Evolutionary conservation across 441 rosid genomes (phyloP), one percentile per base, ranked within the genome.

Genomic region (Capsella rubella): DNA sequence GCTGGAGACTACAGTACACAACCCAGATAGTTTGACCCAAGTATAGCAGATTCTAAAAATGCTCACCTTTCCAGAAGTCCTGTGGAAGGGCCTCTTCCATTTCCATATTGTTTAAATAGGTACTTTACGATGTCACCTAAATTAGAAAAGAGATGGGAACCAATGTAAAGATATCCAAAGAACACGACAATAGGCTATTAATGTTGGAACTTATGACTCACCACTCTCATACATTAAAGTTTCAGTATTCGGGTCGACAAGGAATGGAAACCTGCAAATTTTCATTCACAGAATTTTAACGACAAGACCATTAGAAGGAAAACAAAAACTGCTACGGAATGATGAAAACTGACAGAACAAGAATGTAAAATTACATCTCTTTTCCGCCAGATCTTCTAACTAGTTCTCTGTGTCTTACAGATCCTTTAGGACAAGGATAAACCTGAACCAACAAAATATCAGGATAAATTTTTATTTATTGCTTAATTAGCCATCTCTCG

Each of bases 391-490:
- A 51, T 69, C 72, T 81, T 85, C 83, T 86, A 73, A 90, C 97
- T 76, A 88, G 79, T 79, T 88, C 90, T 71, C 97, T 82, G 81
- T 90, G 96, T 79, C 86, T 86, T 69, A 69, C n/a, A 55, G 96
- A 92, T 52, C 94, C 97, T 82, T 92, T 90, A 39, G 94, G 96
- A 73, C 97, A 92, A 75, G 97, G 97, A 86, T 84, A 92, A 56
- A 90, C 89, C 97, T 88, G 78, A 76, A 43, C 51, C 59, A 57
- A 83, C 50, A 52, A 29, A 46, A 16, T 31, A 55, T 76, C 67
- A 68, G 57, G 56, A 78, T 63, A 57, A 21, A 56, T 5, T 63
- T 71, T 50, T 21, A 43, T 70, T 27, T 54, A 43, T 34, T 28
- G 37, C 46, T 55, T 61, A 51, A 50, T 21, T 7, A 5, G 18